Conservation (phyloP, 2,329 filamentous ascomycete genomes). For the Cytospora schulzeri region DNA sequence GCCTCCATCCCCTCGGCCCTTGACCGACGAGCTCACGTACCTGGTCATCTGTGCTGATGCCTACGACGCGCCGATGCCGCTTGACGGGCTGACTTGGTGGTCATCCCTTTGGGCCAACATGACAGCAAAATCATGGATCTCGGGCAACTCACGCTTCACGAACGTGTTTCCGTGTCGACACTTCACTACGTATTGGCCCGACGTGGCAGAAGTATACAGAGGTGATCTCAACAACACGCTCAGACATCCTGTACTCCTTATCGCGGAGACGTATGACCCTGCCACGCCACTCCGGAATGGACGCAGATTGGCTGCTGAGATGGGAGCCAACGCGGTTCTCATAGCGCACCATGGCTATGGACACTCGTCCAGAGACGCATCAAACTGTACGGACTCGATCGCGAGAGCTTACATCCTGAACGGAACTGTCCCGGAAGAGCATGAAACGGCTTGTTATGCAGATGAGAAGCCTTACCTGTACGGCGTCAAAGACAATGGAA, state of each 20-base stretch:
- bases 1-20: conserved; percentile 34
- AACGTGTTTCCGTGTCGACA: conserved; percentile 49
- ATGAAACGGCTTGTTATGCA: conserved; percentile 49
- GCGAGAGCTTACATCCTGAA: conserved; percentile 45
- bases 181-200: conserved; percentile 48
- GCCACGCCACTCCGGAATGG: conserved; percentile 54
- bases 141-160: conserved; percentile 50
- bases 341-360: conserved; percentile 54
- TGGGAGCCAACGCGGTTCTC: conserved; percentile 51
- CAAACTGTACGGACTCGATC: conserved; percentile 47
- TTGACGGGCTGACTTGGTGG: conserved; percentile 48
- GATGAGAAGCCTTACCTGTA: conserved; percentile 52
- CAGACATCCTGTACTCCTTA: conserved; percentile 47
- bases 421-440: conserved; percentile 43
- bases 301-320: conserved; percentile 45
- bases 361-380: conserved; percentile 48
- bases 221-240: conserved; percentile 48
- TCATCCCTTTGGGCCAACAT: conserved; percentile 49
- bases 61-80: conserved; percentile 46
- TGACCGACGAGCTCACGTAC: conserved; percentile 42
- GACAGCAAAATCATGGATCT: conserved; percentile 48
- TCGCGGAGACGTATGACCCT: conserved; percentile 53
- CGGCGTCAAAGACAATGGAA: conserved; percentile 32
- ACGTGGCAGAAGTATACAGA: conserved; percentile 49
- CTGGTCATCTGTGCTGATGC: conserved; percentile 51